These are phyloP conservation scores for Astrocystis sublimbata DNA, from an alignment of 495 filamentous ascomycete genomes.

Conservation along the genomic window DNA sequence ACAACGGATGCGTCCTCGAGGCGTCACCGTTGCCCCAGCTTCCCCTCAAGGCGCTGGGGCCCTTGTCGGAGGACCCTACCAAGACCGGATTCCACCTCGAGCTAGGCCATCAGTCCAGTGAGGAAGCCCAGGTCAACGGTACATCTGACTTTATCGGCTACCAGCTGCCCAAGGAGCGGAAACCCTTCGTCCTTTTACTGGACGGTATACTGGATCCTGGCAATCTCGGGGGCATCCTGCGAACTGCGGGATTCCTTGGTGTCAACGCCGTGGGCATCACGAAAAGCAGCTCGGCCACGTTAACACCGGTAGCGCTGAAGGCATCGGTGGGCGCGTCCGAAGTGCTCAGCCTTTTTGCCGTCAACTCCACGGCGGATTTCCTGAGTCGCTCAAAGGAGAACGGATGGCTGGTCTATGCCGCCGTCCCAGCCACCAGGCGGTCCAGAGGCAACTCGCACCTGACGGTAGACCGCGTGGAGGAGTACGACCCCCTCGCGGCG, in stretches of 20 bases:
- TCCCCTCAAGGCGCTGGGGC: slow-evolving; percentile 63
- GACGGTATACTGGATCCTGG: slow-evolving; percentile 87
- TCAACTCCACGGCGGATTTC: slow-evolving; percentile 66
- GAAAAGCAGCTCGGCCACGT: slow-evolving; percentile 63
- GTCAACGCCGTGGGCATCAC: slow-evolving; percentile 73
- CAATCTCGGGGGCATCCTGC: slow-evolving; percentile 86
- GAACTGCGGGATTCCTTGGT: slow-evolving; percentile 83
- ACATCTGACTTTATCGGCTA: slow-evolving; percentile 43
- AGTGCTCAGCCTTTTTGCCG: slow-evolving; percentile 66
- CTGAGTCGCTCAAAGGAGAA: slow-evolving; percentile 62
- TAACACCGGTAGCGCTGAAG: slow-evolving; percentile 78
- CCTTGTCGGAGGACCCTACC: slow-evolving; percentile 41
- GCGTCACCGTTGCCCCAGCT: slow-evolving; percentile 76
- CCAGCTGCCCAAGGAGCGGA: slow-evolving; percentile 50
- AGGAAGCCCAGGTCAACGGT: slow-evolving; percentile 73
- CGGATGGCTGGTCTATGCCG: slow-evolving; percentile 85
- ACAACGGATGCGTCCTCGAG: slow-evolving; percentile 90
- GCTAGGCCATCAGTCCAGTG: slow-evolving; percentile 66
- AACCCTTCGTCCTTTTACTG: slow-evolving; percentile 77
- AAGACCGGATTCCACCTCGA: slow-evolving; percentile 55
- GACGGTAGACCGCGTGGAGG: slow-evolving; percentile 34
- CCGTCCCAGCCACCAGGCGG: slow-evolving; percentile 56
- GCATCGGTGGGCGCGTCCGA: slow-evolving; percentile 86
- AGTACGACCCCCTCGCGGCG: slow-evolving; percentile 52
- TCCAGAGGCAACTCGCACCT: slow-evolving; percentile 34